Conservation (phyloP, 495 filamentous ascomycete species). For the Xylaria nigripes region DNA sequence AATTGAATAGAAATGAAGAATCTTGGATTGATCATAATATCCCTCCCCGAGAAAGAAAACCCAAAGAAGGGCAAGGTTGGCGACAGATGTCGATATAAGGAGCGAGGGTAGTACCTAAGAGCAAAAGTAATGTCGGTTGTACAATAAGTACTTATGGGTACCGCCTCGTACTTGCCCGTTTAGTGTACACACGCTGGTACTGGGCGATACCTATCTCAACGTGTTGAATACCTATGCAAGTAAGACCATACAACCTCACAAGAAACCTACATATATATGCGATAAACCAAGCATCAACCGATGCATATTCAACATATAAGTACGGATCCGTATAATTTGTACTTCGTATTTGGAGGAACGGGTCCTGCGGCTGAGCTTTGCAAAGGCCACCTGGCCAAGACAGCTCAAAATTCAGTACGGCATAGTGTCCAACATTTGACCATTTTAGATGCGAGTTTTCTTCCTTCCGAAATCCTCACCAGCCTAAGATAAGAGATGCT, state of each 20-base stretch:
- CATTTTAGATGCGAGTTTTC: too few relatives aligned
- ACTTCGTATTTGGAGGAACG: not conserved
- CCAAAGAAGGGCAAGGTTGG: not conserved
- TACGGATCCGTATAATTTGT: too few relatives aligned
- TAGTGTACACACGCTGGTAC: not conserved
- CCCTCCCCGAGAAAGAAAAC: slow-evolving; percentile 1
- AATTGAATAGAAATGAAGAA: slow-evolving; percentile 1
- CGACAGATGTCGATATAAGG: slow-evolving; percentile 8
- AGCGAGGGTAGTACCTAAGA: not conserved
- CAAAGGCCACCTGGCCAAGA: slow-evolving; percentile 11
- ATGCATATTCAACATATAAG: not conserved
- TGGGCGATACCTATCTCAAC: not conserved
- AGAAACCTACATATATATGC: too few relatives aligned
- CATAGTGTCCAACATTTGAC: too few relatives aligned
- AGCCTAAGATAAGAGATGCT: too few relatives aligned
- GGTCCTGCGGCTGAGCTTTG: not conserved
- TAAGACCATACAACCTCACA: too few relatives aligned
- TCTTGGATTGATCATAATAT: not conserved
- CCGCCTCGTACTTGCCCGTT: not conserved
- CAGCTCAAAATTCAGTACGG: not conserved
- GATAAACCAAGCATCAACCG: not conserved
- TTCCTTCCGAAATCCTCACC: too few relatives aligned
- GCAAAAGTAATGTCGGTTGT: slow-evolving; percentile 3
- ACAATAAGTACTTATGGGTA: not conserved
- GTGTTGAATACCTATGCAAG: too few relatives aligned